phyloP scores from a whole-genome alignment of 164 flowering plant genomes.

The Umbellularia californica region DNA sequence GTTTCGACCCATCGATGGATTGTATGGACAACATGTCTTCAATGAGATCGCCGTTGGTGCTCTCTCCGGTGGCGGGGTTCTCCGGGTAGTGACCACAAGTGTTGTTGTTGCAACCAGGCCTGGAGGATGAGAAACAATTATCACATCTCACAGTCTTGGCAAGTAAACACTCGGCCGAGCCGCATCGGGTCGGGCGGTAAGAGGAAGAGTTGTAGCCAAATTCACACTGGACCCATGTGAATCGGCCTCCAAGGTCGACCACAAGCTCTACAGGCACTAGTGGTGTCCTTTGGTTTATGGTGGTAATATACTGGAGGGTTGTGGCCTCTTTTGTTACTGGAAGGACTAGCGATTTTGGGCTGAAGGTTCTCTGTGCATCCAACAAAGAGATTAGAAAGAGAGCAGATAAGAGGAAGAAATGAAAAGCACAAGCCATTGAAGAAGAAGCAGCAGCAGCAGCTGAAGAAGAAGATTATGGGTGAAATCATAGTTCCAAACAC shows the following conservation, averaged over 20 bases:
- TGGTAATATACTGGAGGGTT: conserved; percentile 13
- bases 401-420: not conserved
- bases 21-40: conserved; percentile 9
- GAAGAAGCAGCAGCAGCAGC: not conserved
- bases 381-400: not conserved
- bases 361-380: not conserved
- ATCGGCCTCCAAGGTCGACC: conserved; percentile 12
- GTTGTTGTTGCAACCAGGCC: conserved; percentile 13
- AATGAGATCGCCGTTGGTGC: conserved; percentile 10
- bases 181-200: conserved; percentile 4
- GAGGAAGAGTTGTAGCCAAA: not conserved
- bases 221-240: conserved; percentile 5
- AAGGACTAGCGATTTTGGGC: not conserved
- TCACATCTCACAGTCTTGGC: conserved; percentile 1
- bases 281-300: conserved; percentile 1
- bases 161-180: conserved; percentile 2
- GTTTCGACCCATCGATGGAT: not conserved
- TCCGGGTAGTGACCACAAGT: conserved; percentile 9
- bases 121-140: not conserved
- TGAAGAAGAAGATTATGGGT: not conserved
- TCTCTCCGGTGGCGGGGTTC: conserved; percentile 2
- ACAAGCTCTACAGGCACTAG: not conserved
- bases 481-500: too few species aligned
- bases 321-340: conserved; percentile 13
- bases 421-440: not conserved